Evolutionary conservation across 2,329 filamentous ascomycete species (phyloP).

Genomic region (Geosmithia morbida): DNA sequence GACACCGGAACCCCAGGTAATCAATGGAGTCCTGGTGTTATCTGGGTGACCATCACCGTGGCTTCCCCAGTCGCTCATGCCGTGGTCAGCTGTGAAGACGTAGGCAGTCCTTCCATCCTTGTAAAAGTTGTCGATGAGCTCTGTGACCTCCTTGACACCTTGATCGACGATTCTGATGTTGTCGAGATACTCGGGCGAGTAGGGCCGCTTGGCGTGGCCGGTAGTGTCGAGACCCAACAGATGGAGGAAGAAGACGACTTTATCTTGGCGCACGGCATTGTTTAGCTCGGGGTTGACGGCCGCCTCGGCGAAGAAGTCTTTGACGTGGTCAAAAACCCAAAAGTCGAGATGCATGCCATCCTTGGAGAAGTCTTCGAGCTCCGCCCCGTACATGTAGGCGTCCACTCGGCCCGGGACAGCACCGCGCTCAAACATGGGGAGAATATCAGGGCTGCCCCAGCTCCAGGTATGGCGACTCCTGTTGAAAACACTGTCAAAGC

Average conservation of each 20-base stretch:
- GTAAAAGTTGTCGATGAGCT: slow-evolving; percentile 77
- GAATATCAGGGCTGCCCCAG: slow-evolving; percentile 95
- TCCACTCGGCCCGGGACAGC: slow-evolving; percentile 78
- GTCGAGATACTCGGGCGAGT: slow-evolving; percentile 86
- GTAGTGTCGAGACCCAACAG: slow-evolving; percentile 83
- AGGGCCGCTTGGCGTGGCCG: slow-evolving; percentile 75
- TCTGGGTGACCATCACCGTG: slow-evolving; percentile 96
- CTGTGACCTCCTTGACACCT: slow-evolving; percentile 72
- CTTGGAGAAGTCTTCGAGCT: slow-evolving; percentile 80
- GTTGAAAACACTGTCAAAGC: slow-evolving; percentile 99
- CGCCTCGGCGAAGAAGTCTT: slow-evolving; percentile 70
- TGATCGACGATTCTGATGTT: slow-evolving; percentile 92
- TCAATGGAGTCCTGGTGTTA: slow-evolving; percentile 86
- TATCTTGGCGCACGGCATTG: slow-evolving; percentile 61
- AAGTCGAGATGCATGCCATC: slow-evolving; percentile 70
- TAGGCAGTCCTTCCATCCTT: slow-evolving; percentile 75
- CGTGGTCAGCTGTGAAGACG: slow-evolving; percentile 94
- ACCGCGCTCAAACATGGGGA: slow-evolving; percentile 95
- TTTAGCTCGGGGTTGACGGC: slow-evolving; percentile 63
- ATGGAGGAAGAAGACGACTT: slow-evolving; percentile 89
- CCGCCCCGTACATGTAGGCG: slow-evolving; percentile 68
- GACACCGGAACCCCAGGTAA: slow-evolving; percentile 87
- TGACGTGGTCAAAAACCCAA: slow-evolving; percentile 95
- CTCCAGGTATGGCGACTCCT: slow-evolving; percentile 95
- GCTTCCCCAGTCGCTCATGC: slow-evolving; percentile 99